These are phyloP conservation scores for Hypoxylon sp. DNA, from an alignment of 2,329 filamentous ascomycete species.

Conservation along the genomic window DNA sequence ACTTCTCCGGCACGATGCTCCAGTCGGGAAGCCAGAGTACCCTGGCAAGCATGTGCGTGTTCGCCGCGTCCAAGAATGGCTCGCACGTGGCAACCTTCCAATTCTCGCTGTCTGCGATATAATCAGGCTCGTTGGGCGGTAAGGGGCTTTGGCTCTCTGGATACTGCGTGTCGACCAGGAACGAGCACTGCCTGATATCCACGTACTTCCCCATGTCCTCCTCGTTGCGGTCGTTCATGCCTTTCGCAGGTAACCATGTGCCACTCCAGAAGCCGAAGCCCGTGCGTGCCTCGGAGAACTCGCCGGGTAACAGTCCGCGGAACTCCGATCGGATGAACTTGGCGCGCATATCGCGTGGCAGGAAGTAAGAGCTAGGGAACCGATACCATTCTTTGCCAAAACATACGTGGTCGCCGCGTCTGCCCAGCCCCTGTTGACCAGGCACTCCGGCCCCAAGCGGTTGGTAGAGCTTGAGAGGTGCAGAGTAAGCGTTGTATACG, in stretches of 20 bases:
- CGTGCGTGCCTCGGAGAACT: slow-evolving; percentile 78
- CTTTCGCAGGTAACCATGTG: slow-evolving; percentile 81
- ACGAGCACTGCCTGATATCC: slow-evolving; percentile 77
- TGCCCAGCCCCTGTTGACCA: slow-evolving; percentile 59
- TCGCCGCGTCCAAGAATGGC: slow-evolving; percentile 80
- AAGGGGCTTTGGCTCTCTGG: slow-evolving; percentile 58
- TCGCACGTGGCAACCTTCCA: slow-evolving; percentile 83
- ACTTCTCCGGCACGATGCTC: slow-evolving; percentile 71
- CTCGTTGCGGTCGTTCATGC: slow-evolving; percentile 91
- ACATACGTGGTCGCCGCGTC: slow-evolving; percentile 76
- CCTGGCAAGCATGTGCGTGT: slow-evolving; percentile 76
- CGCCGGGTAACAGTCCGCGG: slow-evolving; percentile 84
- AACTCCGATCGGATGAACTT: slow-evolving; percentile 95
- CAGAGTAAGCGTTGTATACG: slow-evolving; percentile 81
- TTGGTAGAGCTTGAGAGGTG: slow-evolving; percentile 75
- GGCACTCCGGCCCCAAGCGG: slow-evolving; percentile 66
- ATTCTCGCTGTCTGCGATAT: slow-evolving; percentile 72
- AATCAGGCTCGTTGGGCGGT: slow-evolving; percentile 80
- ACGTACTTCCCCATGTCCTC: slow-evolving; percentile 90
- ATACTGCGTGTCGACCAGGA: slow-evolving; percentile 88
- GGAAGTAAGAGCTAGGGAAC: slow-evolving; percentile 90
- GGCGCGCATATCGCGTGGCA: slow-evolving; percentile 81
- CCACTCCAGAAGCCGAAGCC: slow-evolving; percentile 80
- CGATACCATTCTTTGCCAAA: slow-evolving; percentile 98
- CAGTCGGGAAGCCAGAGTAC: slow-evolving; percentile 83